Evolutionary conservation across 2,329 filamentous ascomycete species (phyloP).

Genomic region (Hypoxylon rubiginosum): DNA sequence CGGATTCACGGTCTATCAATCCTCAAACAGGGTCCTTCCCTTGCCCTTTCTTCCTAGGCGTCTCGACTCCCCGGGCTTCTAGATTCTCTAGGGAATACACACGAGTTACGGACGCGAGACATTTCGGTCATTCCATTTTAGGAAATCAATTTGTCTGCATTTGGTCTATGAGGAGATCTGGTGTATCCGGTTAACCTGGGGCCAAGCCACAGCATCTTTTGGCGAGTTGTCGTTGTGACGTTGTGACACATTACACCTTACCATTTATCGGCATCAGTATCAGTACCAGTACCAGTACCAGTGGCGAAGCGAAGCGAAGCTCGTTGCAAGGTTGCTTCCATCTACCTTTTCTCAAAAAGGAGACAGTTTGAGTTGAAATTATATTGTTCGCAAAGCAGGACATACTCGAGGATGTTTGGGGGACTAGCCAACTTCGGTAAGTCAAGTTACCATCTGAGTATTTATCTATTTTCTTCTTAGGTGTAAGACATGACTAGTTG

Average conservation of each 20-base stretch:
- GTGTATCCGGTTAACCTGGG: constrained; percentile 1
- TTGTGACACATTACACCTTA: constrained; percentile 4
- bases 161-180: constrained; percentile 12
- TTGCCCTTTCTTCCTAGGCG: constrained; percentile 19
- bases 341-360: not conserved
- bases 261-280: no score
- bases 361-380: not conserved
- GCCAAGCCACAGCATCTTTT: constrained; percentile 12
- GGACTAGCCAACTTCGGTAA: constrained; percentile 50
- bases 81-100: not conserved
- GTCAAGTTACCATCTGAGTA: constrained; percentile 36
- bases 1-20: constrained; percentile 2
- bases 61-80: constrained; percentile 2
- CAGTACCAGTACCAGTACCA: constrained; percentile 4
- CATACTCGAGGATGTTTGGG: constrained; percentile 47
- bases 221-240: constrained; percentile 12
- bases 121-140: constrained; percentile 20
- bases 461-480: constrained; percentile 19
- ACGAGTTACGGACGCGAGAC: not conserved
- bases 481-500: constrained; percentile 16
- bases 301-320: not conserved
- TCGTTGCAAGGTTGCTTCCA: not conserved
- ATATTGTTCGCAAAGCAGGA: constrained; percentile 17
- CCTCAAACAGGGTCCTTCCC: constrained; percentile 35
- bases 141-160: constrained; percentile 26